Percentiles rank a stretch among this genome's conserved stretches.
Evolutionary conservation across 768 basidiomycete species (phyloP).

Genomic region (Boletus subcaerulescens): DNA sequence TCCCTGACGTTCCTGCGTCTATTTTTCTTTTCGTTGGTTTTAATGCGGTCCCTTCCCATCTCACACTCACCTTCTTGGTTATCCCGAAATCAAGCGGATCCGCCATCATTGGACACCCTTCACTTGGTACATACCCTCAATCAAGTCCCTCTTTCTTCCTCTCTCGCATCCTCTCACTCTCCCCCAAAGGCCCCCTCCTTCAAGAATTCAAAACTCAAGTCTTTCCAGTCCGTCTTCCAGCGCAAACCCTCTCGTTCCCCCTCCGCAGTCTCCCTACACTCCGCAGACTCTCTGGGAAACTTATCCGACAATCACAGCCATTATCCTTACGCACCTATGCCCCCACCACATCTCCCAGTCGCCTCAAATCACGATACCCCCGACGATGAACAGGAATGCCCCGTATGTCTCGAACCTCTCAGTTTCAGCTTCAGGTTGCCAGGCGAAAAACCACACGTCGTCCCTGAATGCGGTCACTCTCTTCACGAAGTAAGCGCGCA

Average conservation of each 20-base stretch:
- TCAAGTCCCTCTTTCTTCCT: slow-evolving; percentile 40
- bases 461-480: slow-evolving; percentile 96
- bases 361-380: slow-evolving; percentile 59
- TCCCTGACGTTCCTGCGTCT: neutral
- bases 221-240: slow-evolving; percentile 52
- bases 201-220: slow-evolving; percentile 37
- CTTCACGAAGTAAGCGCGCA: slow-evolving; percentile 74
- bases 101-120: slow-evolving; percentile 36
- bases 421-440: slow-evolving; percentile 89
- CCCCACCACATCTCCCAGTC: slow-evolving; percentile 65
- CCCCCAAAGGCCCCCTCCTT: slow-evolving; percentile 24
- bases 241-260: slow-evolving; percentile 41
- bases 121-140: slow-evolving; percentile 6
- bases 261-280: slow-evolving; percentile 51
- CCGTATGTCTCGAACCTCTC: slow-evolving; percentile 94
- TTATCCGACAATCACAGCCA: slow-evolving; percentile 31
- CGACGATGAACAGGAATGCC: slow-evolving; percentile 88
- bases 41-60: slow-evolving; percentile 32
- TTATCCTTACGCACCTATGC: slow-evolving; percentile 62
- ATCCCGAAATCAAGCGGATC: slow-evolving; percentile 35
- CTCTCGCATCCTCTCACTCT: slow-evolving; percentile 22
- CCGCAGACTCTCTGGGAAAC: slow-evolving; percentile 41
- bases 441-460: slow-evolving; percentile 96
- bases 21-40: neutral
- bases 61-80: slow-evolving; percentile 35